Percentiles rank a stretch among this genome's conserved stretches.
phyloP scores from a whole-genome alignment of 2,329 filamentous ascomycete species.

The Pestalotiopsis sp. region DNA sequence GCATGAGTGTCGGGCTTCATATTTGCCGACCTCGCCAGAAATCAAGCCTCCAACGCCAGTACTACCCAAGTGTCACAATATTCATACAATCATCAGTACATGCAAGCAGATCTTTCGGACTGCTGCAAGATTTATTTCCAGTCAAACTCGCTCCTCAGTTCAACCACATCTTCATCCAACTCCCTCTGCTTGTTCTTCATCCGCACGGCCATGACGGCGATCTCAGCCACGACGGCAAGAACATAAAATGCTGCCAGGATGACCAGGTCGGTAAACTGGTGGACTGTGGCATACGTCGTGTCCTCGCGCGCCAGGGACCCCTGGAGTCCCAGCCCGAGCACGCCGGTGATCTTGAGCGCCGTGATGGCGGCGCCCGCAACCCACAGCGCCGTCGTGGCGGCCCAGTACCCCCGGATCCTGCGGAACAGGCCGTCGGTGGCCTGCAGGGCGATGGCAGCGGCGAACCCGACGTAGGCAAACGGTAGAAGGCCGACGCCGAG shows the following conservation, averaged over 20 bases:
- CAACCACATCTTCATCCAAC: slow-evolving; percentile 10
- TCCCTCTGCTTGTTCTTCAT: slow-evolving; percentile 4
- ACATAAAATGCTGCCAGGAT: slow-evolving; percentile 23
- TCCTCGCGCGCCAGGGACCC: slow-evolving; percentile 16
- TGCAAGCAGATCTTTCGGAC: too few relatives aligned
- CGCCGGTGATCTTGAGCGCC: slow-evolving; percentile 22
- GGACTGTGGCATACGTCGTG: slow-evolving; percentile 22
- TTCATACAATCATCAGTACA: slow-evolving; percentile 1
- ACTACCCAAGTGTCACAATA: neutral
- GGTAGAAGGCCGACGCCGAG: slow-evolving; percentile 14
- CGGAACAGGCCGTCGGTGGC: slow-evolving; percentile 20
- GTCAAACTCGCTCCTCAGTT: slow-evolving; percentile 14
- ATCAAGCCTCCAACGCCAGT: neutral
- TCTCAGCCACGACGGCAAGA: slow-evolving; percentile 19
- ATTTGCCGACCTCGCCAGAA: neutral
- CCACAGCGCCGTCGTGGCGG: slow-evolving; percentile 25
- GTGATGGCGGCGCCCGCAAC: slow-evolving; percentile 23
- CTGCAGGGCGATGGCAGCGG: slow-evolving; percentile 19
- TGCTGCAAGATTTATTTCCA: slow-evolving; percentile 3
- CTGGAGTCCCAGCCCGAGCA: slow-evolving; percentile 14
- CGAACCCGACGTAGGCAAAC: slow-evolving; percentile 21
- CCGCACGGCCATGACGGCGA: slow-evolving; percentile 13
- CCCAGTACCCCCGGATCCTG: slow-evolving; percentile 20
- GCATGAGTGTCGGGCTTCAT: neutral
- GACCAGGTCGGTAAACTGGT: slow-evolving; percentile 27